Percentiles rank a stretch among this genome's conserved stretches.
Evolutionary conservation across 2,329 filamentous ascomycete species (phyloP).

Genomic region (Xylogone sp.): DNA sequence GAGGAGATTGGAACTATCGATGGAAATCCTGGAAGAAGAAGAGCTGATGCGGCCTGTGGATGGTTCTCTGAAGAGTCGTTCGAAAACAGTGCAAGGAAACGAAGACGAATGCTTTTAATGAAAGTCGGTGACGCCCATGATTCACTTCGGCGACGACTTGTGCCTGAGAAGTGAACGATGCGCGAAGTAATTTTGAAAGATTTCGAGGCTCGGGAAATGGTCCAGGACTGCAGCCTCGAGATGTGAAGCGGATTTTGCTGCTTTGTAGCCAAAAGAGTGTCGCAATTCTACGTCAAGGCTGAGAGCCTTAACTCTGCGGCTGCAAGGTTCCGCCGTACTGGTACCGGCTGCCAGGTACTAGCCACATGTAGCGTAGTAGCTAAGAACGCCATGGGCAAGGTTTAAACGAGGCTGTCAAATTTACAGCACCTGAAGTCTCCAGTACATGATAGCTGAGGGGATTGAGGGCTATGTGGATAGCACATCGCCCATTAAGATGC

Average conservation of each 20-base stretch:
- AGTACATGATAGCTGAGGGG: background rate
- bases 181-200: background rate
- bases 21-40: background rate
- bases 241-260: no score
- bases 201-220: background rate
- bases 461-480: conserved; percentile 1
- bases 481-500: background rate
- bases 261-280: background rate
- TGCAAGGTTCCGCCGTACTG: no score
- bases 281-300: background rate
- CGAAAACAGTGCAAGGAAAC: background rate
- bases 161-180: conserved; percentile 9
- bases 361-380: background rate
- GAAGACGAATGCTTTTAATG: conserved; percentile 1
- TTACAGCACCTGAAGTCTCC: background rate
- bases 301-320: background rate
- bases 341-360: no score
- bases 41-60: background rate
- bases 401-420: background rate
- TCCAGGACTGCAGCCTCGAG: background rate
- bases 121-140: conserved; percentile 13
- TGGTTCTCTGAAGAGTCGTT: background rate
- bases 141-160: conserved; percentile 13
- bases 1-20: no score
- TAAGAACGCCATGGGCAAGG: background rate